Evolutionary conservation across 345 rosid genomes (phyloP), one percentile per base, ranked within the genome.

Genomic region (Excoecaria cochinchinensis): DNA sequence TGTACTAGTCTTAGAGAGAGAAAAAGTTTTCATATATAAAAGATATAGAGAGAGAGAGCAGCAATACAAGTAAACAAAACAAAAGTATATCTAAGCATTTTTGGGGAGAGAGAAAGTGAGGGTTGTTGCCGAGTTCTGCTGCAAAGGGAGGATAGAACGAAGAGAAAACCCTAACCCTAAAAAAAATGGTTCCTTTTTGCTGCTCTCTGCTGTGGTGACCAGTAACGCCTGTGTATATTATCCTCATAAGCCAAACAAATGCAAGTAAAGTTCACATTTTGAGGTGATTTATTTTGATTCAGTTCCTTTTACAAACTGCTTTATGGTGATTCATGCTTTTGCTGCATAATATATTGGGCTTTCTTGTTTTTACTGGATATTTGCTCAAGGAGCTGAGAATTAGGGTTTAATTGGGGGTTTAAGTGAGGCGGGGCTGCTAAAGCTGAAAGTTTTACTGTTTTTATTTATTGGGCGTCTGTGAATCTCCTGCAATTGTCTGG

Each of bases 131-230:
- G n/a, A 60, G 51, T 16, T 44, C 6, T 15, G 22, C 53, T 60
- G 56, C 67, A 16, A 24, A 58, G 55, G 74, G 24, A 66, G 67
- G 42, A 55, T 71, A 60, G 47, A 22, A 17, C 19, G 25, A 63
- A 48, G 19, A n/a, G 22, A 71, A 79, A 82, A 39, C 76, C 79
- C 83, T 71, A 82, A 74, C 74, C 75, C 81, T 77, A 76, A 51
- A 50, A 48, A 55, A 36, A 55, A 47, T 36, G 67, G 39, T 68
- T 75, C 61, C 47, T 82, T 53, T 42, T 44, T 65, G 40, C 62
- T 74, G 69, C 74, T 82, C 38, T 46, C 15, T 55, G 36, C 65
- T 73, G 66, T 56, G 76, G 67, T 74, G 68, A 65, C 65, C 76
- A 42, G 78, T 73, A 70, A 56, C 67, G 82, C 59, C 53, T 74